Evolutionary conservation across 1,139 yeast species (phyloP), one percentile per base, ranked within the genome.

Genomic region (Saccharomyces hybrid): DNA sequence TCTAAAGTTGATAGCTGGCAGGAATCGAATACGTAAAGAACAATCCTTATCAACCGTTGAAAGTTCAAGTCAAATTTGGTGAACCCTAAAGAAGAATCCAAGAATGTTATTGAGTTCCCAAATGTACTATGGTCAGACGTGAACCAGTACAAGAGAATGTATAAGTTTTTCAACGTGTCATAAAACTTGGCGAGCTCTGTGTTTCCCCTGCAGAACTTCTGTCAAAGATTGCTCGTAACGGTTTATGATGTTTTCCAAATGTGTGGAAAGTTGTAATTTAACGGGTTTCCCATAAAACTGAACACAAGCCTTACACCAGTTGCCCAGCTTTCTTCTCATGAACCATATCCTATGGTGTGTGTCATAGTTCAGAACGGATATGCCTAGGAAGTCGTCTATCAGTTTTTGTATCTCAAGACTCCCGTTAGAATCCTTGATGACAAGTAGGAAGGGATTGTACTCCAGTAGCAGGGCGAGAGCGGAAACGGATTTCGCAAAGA

Each of bases 401-500:
- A 64, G 46, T 47, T 53, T 44, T 4, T 58, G 49, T 19, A 65
- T 55, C n/a, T 65, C 65, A 3, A 53, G 16, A 12, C 52, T 27
- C 32, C 34, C 38, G 42, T 51, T 7, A 41, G 38, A 28, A n/a
- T 44, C 19, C 29, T 51, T 41, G 28, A 51, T 19, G 4, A 34
- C 38, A 49, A 61, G 52, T 12, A 64, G 51, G 47, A 55, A 58
- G 3, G 70, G 68, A 31, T 62, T 61, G 4, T 59, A 54, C 49
- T 53, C 53, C 9, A 67, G 34, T 47, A 68, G 51, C 8, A 63
- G 50, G 55, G 65, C 66, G 26, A 68, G 51, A 2, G 66, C 70
- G 19, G 60, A 58, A 12, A 68, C 51, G 0, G 67, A 58, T 50
- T 65, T 67, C 19, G 60, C 57, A 56, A 68, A 66, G 1, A 66